phyloP scores from a whole-genome alignment of 805 yeast species.

The Komagataella ulmi region DNA sequence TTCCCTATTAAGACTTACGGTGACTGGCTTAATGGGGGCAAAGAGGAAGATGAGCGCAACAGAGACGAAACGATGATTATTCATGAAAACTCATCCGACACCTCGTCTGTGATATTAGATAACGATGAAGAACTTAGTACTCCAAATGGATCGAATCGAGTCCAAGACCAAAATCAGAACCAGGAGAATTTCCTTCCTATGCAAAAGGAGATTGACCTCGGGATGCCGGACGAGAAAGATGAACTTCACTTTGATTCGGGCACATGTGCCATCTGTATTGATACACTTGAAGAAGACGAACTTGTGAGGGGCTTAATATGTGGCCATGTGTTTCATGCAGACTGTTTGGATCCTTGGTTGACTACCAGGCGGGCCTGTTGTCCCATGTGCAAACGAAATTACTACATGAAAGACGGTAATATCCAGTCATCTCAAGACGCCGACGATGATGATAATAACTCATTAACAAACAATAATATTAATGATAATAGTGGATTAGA shows the following conservation, averaged over 20 bases:
- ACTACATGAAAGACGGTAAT: conserved; percentile 26
- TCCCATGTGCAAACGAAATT: conserved; percentile 71
- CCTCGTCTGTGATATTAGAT: conserved; percentile 7
- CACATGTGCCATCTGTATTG: conserved; percentile 69
- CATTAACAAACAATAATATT: neutral
- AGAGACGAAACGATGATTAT: conserved; percentile 20
- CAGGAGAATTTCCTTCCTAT: neutral
- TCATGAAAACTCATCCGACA: neutral
- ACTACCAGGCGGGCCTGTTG: conserved; percentile 66
- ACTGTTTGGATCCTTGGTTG: conserved; percentile 76
- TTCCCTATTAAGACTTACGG: conserved; percentile 46
- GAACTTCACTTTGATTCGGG: conserved; percentile 49
- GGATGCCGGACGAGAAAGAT: conserved; percentile 5
- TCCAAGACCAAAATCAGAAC: conserved; percentile 1
- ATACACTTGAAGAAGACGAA: conserved; percentile 46
- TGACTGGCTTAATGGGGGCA: conserved; percentile 51
- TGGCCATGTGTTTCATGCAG: conserved; percentile 73
- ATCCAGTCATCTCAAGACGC: conserved; percentile 1
- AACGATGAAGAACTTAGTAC: conserved; percentile 19
- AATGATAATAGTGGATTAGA: conserved; percentile 1
- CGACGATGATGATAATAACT: conserved; percentile 9
- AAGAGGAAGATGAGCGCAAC: conserved; percentile 30
- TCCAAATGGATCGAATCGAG: conserved; percentile 5
- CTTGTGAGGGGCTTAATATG: conserved; percentile 62
- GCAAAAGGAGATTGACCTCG: neutral